Conservation (phyloP, 2,329 filamentous ascomycete species). For the Macroventuria anomochaeta region DNA sequence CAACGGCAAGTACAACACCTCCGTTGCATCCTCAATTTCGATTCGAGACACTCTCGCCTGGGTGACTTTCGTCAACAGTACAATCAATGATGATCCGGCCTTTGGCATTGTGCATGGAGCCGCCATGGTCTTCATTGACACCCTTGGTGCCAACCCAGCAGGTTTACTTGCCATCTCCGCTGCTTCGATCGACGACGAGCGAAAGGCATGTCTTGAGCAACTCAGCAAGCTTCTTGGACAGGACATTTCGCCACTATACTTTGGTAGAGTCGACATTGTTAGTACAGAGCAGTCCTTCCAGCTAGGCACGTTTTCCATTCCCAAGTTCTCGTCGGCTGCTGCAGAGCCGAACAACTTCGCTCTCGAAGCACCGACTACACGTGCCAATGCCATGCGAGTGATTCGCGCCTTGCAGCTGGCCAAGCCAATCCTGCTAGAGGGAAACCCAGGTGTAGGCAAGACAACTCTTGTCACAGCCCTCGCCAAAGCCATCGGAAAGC, state of each 20-base stretch:
- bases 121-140: slow-evolving; percentile 94
- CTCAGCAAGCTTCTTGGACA: slow-evolving; percentile 70
- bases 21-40: slow-evolving; percentile 79
- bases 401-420: slow-evolving; percentile 84
- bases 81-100: slow-evolving; percentile 55
- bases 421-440: slow-evolving; percentile 93
- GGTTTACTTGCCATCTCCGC: slow-evolving; percentile 78
- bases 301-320: slow-evolving; percentile 78
- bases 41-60: slow-evolving; percentile 92
- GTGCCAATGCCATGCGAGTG: slow-evolving; percentile 87
- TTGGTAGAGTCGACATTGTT: slow-evolving; percentile 64
- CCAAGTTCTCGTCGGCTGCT: slow-evolving; percentile 56
- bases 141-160: slow-evolving; percentile 91
- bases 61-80: slow-evolving; percentile 88
- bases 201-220: slow-evolving; percentile 74
- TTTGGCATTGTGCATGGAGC: slow-evolving; percentile 79
- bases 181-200: slow-evolving; percentile 72
- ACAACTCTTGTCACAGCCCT: slow-evolving; percentile 90
- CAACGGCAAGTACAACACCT: slow-evolving; percentile 76
- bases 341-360: slow-evolving; percentile 69
- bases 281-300: slow-evolving; percentile 63
- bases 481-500: slow-evolving; percentile 77
- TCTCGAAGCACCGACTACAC: slow-evolving; percentile 88
- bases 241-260: slow-evolving; percentile 72
- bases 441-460: slow-evolving; percentile 97